These are phyloP conservation scores for Bretschneidera sinensis DNA, from an alignment of 345 rosid genomes.

Conservation along the genomic window DNA sequence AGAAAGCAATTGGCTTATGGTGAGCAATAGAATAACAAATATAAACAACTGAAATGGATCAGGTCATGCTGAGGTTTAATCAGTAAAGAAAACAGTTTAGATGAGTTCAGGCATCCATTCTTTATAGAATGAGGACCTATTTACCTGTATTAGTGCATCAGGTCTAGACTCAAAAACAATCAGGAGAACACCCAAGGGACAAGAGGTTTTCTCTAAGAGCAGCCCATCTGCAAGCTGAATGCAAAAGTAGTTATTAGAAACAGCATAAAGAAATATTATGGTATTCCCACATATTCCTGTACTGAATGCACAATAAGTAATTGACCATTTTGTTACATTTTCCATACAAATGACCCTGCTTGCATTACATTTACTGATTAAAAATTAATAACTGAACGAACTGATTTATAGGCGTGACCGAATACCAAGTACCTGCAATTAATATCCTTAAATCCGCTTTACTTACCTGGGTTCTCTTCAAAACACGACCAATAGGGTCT, in stretches of 20 bases:
- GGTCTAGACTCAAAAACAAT: slow-evolving; percentile 97
- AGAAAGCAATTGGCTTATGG: slow-evolving; percentile 5
- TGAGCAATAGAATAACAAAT: slow-evolving; percentile 3
- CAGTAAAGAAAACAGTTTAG: neutral
- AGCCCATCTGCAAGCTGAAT: slow-evolving; percentile 94
- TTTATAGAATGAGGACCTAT: neutral
- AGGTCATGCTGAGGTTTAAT: neutral
- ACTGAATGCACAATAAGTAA: too few species aligned
- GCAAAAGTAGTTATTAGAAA: slow-evolving; percentile 16
- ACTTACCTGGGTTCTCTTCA: slow-evolving; percentile 83
- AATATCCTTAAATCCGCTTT: neutral
- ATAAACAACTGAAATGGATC: neutral
- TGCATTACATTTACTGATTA: too few species aligned
- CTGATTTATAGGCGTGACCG: neutral
- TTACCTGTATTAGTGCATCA: slow-evolving; percentile 95
- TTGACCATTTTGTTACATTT: too few species aligned
- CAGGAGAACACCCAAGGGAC: slow-evolving; percentile 93
- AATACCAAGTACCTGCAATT: neutral
- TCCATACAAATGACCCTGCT: too few species aligned
- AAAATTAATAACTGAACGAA: neutral
- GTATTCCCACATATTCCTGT: neutral
- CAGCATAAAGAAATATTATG: slow-evolving; percentile 11
- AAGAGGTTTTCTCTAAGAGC: slow-evolving; percentile 85
- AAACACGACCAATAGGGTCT: slow-evolving; percentile 80
- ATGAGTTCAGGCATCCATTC: neutral